Evolutionary conservation across 768 basidiomycete species (phyloP).

Genomic region (Leccinum olivaceopallidum): DNA sequence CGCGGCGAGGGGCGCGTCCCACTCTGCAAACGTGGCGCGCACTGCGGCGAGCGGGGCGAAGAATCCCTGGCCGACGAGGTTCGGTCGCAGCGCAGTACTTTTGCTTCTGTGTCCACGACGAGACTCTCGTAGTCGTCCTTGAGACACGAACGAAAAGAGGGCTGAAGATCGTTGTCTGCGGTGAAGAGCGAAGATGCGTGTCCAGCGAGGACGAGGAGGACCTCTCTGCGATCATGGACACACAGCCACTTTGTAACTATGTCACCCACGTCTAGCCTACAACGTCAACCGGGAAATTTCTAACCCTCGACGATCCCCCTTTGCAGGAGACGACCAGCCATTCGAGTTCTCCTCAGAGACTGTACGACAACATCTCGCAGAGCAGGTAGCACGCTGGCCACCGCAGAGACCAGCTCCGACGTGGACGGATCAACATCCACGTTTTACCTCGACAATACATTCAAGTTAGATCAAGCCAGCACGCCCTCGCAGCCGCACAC

Average conservation of each 20-base stretch:
- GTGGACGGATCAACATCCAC: conserved; percentile 53
- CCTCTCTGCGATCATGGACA: conserved; percentile 72
- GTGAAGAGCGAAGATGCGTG: conserved; percentile 86
- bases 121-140: conserved; percentile 79
- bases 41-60: conserved; percentile 87
- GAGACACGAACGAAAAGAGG: conserved; percentile 58
- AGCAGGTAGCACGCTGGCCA: conserved; percentile 42
- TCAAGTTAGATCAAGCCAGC: conserved; percentile 21
- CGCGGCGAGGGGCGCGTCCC: conserved; percentile 84
- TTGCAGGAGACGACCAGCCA: conserved; percentile 51
- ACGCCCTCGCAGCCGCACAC: conserved; percentile 27
- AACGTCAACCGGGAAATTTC: conserved; percentile 25
- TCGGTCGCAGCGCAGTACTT: conserved; percentile 73
- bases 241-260: conserved; percentile 6
- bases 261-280: conserved; percentile 12
- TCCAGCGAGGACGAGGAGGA: conserved; percentile 83
- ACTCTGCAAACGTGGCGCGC: conserved; percentile 80
- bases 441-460: conserved; percentile 47
- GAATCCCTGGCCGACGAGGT: conserved; percentile 71
- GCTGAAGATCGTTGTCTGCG: conserved; percentile 54
- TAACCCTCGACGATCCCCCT: conserved; percentile 65
- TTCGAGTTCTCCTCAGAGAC: conserved; percentile 59
- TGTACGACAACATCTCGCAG: conserved; percentile 62
- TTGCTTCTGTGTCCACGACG: conserved; percentile 79
- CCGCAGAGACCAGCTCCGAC: conserved; percentile 30